Conservation (phyloP, 306 rosid species). For the Coriaria nepalensis region DNA sequence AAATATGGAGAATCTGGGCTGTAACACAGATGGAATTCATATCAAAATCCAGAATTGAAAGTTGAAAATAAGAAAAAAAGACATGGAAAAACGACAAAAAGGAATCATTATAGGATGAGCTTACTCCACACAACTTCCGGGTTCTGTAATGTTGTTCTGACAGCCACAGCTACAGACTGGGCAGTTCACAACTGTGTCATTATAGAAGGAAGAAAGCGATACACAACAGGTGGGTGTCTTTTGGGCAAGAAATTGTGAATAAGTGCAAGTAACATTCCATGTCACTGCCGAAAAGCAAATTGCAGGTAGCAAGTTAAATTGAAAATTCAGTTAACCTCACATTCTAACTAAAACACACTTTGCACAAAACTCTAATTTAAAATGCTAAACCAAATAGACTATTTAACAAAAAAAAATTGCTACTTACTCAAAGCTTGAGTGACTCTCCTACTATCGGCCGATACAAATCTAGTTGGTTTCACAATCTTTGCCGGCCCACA, state of each 20-base stretch:
- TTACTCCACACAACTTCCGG: constrained; percentile 75
- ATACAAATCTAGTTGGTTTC: constrained; percentile 41
- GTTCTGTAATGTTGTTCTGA: constrained; percentile 51
- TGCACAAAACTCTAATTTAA: too few relatives aligned
- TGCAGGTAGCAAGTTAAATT: neutral
- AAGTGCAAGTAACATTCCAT: constrained; percentile 93
- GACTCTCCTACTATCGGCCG: constrained; percentile 63
- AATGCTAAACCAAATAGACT: too few relatives aligned
- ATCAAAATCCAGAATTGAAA: neutral
- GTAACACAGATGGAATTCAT: constrained; percentile 14
- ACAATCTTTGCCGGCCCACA: constrained; percentile 70
- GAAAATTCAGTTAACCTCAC: too few relatives aligned
- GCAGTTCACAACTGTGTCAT: constrained; percentile 78
- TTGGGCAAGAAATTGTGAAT: constrained; percentile 91
- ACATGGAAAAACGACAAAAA: constrained; percentile 8
- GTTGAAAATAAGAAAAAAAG: constrained; percentile 1
- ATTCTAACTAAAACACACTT: too few relatives aligned
- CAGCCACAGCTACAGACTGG: constrained; percentile 97
- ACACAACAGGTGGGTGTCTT: constrained; percentile 98
- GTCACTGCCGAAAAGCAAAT: constrained; percentile 61
- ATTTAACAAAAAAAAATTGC: too few relatives aligned
- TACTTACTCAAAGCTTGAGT: constrained; percentile 92
- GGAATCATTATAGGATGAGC: constrained; percentile 8
- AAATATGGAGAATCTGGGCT: constrained; percentile 59
- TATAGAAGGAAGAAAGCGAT: constrained; percentile 92